These are phyloP conservation scores for Diphasiastrum complanatum DNA, from an alignment of 83 land plant species.

Conservation along the genomic window DNA sequence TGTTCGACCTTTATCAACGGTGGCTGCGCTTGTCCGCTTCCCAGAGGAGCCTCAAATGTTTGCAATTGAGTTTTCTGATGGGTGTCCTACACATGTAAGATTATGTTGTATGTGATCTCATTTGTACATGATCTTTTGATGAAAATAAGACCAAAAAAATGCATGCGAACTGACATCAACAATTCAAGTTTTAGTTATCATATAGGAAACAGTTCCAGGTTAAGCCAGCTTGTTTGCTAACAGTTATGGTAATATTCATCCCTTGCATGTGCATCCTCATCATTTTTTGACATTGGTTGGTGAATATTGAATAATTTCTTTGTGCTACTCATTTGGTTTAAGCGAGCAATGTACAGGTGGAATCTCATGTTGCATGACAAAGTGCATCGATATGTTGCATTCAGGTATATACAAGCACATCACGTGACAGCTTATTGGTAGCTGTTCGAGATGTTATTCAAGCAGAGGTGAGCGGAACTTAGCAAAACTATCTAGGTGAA, in stretches of 20 bases:
- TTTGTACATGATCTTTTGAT: neutral
- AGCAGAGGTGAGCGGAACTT: conserved; percentile 64
- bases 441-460: conserved; percentile 88
- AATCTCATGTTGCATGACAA: no score
- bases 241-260: no score
- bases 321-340: neutral
- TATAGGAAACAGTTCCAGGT: no score
- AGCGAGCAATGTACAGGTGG: no score
- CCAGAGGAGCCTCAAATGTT: conserved; percentile 99
- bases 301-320: no score
- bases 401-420: conserved; percentile 97
- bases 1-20: conserved; percentile 86
- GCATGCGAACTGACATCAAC: no score
- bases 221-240: no score
- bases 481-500: neutral
- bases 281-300: no score
- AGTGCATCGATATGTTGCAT: conserved; percentile 4
- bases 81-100: conserved; percentile 92
- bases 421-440: conserved; percentile 93
- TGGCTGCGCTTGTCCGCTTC: conserved; percentile 88
- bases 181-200: no score
- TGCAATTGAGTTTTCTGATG: conserved; percentile 96
- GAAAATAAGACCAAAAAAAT: neutral
- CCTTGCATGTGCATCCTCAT: no score
- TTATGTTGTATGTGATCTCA: neutral